These are phyloP conservation scores for Thielaviopsis euricoi DNA, from an alignment of 2,329 filamentous ascomycete species.

Conservation along the genomic window DNA sequence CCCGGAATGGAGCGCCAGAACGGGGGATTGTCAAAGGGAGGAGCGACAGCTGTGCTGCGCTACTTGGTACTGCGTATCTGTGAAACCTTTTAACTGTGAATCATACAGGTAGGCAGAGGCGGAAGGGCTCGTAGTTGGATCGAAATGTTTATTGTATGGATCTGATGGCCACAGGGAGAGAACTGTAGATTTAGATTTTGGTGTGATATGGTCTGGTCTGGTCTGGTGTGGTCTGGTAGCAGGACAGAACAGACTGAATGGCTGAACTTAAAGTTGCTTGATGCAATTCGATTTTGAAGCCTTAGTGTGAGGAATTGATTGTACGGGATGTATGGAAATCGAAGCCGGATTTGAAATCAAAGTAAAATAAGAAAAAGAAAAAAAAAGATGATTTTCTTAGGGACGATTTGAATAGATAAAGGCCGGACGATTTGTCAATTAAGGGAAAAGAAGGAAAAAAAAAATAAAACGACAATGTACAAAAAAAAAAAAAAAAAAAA, in stretches of 20 bases:
- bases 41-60: background rate
- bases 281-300: background rate
- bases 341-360: background rate
- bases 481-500: background rate
- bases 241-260: no score
- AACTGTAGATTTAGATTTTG: background rate
- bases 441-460: background rate
- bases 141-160: background rate
- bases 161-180: background rate
- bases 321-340: background rate
- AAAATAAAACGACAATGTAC: background rate
- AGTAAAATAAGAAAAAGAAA: background rate
- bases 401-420: background rate
- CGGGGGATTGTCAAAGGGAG: constrained; percentile 11
- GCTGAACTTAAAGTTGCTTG: background rate
- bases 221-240: no score
- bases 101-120: background rate
- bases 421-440: no score
- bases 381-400: background rate
- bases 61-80: background rate
- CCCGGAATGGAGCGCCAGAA: constrained; percentile 11
- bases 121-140: background rate
- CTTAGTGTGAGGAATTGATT: background rate
- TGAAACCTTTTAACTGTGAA: background rate
- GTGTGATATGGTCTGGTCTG: background rate